Percentiles rank a stretch among this genome's conserved stretches.
Evolutionary conservation across 805 yeast genomes (phyloP).

Genomic region (Hanseniaspora lindneri): DNA sequence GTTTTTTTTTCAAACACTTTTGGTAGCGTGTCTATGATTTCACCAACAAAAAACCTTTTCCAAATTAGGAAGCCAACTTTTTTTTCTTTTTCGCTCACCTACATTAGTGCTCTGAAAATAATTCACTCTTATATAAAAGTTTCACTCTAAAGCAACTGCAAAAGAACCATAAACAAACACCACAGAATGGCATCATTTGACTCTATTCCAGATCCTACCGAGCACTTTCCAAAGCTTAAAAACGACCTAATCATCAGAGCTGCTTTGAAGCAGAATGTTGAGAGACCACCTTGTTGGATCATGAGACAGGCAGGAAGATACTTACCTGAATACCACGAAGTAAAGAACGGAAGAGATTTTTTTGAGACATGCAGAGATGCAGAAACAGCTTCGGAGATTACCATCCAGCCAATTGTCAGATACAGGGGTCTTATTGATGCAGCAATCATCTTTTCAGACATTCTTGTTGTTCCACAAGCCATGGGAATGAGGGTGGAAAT

Average conservation of each 20-base stretch:
- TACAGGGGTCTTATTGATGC: conserved; percentile 86
- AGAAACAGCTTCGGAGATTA: conserved; percentile 83
- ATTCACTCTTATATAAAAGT: no score
- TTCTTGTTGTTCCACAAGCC: conserved; percentile 93
- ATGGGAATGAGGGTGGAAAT: conserved; percentile 92
- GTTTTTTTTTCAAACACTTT: no score
- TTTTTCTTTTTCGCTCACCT: no score
- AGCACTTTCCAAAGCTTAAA: conserved; percentile 59
- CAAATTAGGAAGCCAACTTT: no score
- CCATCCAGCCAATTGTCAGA: conserved; percentile 89
- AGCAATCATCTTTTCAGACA: conserved; percentile 92
- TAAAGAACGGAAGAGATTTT: conserved; percentile 73
- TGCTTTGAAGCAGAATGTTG: conserved; percentile 79
- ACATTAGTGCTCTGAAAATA: no score
- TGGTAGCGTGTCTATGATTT: no score
- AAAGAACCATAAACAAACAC: conserved; percentile 16
- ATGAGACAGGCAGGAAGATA: conserved; percentile 98
- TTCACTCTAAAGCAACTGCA: no score
- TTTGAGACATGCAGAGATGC: conserved; percentile 93
- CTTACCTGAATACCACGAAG: conserved; percentile 80
- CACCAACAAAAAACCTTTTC: no score
- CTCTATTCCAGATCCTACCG: conserved; percentile 14
- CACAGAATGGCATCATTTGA: conserved; percentile 11
- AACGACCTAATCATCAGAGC: conserved; percentile 88
- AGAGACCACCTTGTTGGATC: conserved; percentile 96